Base-by-base conservation (phyloP, 306 rosid genomes). In the Neltuma alba region DNA sequence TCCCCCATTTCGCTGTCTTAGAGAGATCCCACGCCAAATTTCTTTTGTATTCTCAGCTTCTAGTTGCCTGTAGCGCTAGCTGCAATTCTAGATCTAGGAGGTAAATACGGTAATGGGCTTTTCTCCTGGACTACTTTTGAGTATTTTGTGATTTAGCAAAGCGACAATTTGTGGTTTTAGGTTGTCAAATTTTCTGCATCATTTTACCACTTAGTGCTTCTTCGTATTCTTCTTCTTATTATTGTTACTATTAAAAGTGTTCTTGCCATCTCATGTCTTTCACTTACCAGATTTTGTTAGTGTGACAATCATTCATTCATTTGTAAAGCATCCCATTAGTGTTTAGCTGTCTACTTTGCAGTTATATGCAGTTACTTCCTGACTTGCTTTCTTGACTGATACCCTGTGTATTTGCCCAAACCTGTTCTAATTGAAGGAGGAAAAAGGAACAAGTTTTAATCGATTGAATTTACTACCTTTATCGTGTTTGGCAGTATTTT, bases 11-110 rank as follows among this genome's bases (percentile, higher is more conserved):
- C 80, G 70, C 69, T 71, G 30, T 81, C 64, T 69, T 74, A 55
- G 80, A 66, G 75, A 83, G 80, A 71, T 80, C 57, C 76, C 72
- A 36, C 37, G 23, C 79, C 78, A 58, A 36, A 66, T 58, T 21
- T 71, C 12, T 47, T 76, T 40, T 65, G 55, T 76, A 47, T 72
- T 57, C 68, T 55, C 74, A 33, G 65, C 74, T 52, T 36, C 76
- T 37, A 31, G 48, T 80, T 62, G 50, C 58, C 78, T 76, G 61
- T 31, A 66, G 80, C 73, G 73, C 58, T 80, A 77, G 60, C 34
- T 41, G 45, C 47, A 37, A 79, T 82, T 80, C 48, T 80, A 58
- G 73, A 74, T 77, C 42, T 73, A 37, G 65, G 76, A 33, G 54
- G 70, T 60, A 25, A 25, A 12, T 14, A 14, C 36, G 70, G 13